Percentiles rank a stretch among this genome's conserved stretches.
These are phyloP conservation scores for Phytopythium kandeliae DNA, from an alignment of 352 stramenopile species.

Conservation along the genomic window DNA sequence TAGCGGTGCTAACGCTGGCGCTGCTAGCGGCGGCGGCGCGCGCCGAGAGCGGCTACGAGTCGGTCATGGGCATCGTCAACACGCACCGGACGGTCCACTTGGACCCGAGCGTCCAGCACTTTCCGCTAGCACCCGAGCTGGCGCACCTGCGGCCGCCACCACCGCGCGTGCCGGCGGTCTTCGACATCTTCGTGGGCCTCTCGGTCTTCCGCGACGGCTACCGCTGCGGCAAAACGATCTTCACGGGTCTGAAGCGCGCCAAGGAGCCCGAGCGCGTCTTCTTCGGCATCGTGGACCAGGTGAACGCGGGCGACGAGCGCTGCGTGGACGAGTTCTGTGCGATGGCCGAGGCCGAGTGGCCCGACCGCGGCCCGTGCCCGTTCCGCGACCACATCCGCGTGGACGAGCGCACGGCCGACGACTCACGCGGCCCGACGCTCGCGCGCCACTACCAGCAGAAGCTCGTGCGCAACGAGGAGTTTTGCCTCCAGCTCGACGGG, in stretches of 20 bases:
- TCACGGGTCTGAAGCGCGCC: slow-evolving; percentile 69
- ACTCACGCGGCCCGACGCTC: slow-evolving; percentile 72
- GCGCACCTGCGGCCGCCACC: slow-evolving; percentile 48
- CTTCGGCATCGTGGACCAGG: slow-evolving; percentile 82
- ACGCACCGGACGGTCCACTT: slow-evolving; percentile 49
- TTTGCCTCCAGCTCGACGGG: slow-evolving; percentile 80
- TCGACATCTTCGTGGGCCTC: slow-evolving; percentile 68
- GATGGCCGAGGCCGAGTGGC: slow-evolving; percentile 62
- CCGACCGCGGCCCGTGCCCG: slow-evolving; percentile 49
- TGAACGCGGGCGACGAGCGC: slow-evolving; percentile 58
- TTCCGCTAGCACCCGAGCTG: slow-evolving; percentile 33
- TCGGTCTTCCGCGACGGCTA: slow-evolving; percentile 81
- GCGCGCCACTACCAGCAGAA: slow-evolving; percentile 81
- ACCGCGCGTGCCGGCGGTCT: slow-evolving; percentile 37
- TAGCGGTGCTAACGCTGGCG: too few species aligned
- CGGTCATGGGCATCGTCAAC: slow-evolving; percentile 51
- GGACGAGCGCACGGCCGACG: slow-evolving; percentile 54
- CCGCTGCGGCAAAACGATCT: slow-evolving; percentile 76
- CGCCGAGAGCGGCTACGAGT: slow-evolving; percentile 19
- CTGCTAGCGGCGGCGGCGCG: slow-evolving; percentile 8
- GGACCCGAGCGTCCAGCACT: slow-evolving; percentile 71
- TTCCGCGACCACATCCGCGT: slow-evolving; percentile 73
- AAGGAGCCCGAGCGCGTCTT: slow-evolving; percentile 63
- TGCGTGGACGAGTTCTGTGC: slow-evolving; percentile 79
- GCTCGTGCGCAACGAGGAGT: slow-evolving; percentile 67